Base-by-base conservation (phyloP, 768 basidiomycete genomes). In the Amanita inopinata region DNA sequence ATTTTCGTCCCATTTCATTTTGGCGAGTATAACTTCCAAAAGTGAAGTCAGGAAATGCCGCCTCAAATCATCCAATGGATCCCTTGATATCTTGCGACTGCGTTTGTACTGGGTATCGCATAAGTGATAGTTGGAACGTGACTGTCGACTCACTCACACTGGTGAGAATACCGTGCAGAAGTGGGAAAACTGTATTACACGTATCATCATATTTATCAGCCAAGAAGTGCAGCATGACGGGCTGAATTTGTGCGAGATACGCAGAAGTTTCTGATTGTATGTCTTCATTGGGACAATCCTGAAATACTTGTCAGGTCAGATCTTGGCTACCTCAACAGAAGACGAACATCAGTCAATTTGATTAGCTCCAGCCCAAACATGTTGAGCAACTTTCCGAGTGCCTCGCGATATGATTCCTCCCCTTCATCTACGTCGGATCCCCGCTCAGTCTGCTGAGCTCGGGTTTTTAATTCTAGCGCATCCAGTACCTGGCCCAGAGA, bases 161-260 rank as follows among this genome's bases (percentile, higher is more conserved):
- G 22, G 71, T 66, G 28, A 99, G 73, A 43, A 96, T 65, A 15
- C 75, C 71, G 48, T 81, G 77, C 10, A 96, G 65, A 43, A 96
- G 65, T 2, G 87, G 80, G 54, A 92, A 88, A 30, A 97, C 72
- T 5, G 92, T 83, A 15, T 78, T 77, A 49, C 82, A 81, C 4
- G 89, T 92, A 53, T 94, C 92, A 48, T 93, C 88, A 49, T 88
- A 87, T 19, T 82, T 71, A 55, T 98, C 96, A 6, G 82, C 83
- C 65, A 98, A 70, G 66, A 97, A 92, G 11, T 78, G 81, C 8
- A 99, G 70, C 67, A 90, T 73, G 25, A 91, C 70, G 1, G 92
- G 89, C 12, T 92, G 70, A 32, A 82, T 62, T 52, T 84, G 77
- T 25, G 69, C 64, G 40, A 90, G 67, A 54, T 86, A 64, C 19